Evolutionary conservation across 345 rosid species (phyloP).

Genomic region (Triadica sebifera): DNA sequence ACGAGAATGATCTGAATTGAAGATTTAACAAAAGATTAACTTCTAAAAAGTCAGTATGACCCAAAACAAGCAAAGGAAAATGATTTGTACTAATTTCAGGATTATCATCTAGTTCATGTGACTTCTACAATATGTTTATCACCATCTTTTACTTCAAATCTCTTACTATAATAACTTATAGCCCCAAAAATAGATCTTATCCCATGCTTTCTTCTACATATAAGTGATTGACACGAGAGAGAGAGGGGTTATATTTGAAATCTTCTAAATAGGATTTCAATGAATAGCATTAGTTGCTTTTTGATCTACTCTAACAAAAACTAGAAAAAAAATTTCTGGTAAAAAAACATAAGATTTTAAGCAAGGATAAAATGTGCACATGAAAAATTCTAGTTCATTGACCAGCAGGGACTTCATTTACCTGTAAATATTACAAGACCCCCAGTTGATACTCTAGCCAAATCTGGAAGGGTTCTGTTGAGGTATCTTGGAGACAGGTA

Average conservation of each 20-base stretch:
- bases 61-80: background rate
- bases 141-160: no score
- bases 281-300: background rate
- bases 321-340: background rate
- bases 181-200: background rate
- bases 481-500: conserved; percentile 89
- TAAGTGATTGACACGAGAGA: background rate
- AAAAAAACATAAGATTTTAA: conserved; percentile 14
- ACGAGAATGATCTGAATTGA: background rate
- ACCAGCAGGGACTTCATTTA: conserved; percentile 7
- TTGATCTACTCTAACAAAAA: background rate
- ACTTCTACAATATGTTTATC: background rate
- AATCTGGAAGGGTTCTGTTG: conserved; percentile 85
- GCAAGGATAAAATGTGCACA: background rate
- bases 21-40: background rate
- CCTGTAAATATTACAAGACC: conserved; percentile 69
- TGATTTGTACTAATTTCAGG: background rate
- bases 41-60: background rate
- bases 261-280: background rate
- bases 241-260: background rate
- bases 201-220: background rate
- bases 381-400: conserved; percentile 4
- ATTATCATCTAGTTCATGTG: background rate
- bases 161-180: background rate
- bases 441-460: conserved; percentile 78